These are phyloP conservation scores for Pyrenopolyporus hunteri DNA, from an alignment of 495 filamentous ascomycete genomes.

Conservation along the genomic window DNA sequence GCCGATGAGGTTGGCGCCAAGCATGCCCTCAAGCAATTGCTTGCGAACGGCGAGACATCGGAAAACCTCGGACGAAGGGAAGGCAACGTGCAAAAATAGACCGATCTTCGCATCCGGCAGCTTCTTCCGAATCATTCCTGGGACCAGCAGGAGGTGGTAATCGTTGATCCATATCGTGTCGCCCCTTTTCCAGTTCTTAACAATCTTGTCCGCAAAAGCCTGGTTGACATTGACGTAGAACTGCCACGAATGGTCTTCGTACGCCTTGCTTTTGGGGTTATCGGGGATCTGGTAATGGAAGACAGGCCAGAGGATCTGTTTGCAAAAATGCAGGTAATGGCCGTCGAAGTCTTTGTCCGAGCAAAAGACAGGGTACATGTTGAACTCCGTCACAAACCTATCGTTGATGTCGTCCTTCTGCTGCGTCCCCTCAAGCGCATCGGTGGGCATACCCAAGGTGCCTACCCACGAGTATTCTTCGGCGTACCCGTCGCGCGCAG, in stretches of 20 bases:
- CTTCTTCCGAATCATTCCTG: constrained; percentile 83
- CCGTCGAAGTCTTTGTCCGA: constrained; percentile 89
- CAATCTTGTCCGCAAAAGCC: constrained; percentile 85
- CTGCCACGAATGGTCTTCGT: constrained; percentile 93
- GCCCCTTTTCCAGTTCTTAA: constrained; percentile 87
- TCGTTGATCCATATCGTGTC: constrained; percentile 95
- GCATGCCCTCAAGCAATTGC: constrained; percentile 84
- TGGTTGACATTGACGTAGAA: constrained; percentile 91
- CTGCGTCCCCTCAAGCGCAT: constrained; percentile 69
- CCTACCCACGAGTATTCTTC: constrained; percentile 85
- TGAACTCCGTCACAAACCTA: constrained; percentile 75
- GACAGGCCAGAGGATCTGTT: constrained; percentile 86
- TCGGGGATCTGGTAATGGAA: constrained; percentile 97
- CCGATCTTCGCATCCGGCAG: constrained; percentile 91
- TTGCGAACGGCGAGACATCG: constrained; percentile 84
- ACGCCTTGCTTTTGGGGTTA: constrained; percentile 96
- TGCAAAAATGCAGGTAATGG: constrained; percentile 92
- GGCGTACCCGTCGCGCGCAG: constrained; percentile 65
- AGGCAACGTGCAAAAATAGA: constrained; percentile 93
- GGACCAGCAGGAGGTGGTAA: constrained; percentile 93
- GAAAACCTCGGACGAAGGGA: constrained; percentile 95
- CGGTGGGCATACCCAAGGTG: constrained; percentile 89
- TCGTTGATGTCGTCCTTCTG: constrained; percentile 81
- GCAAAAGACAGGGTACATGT: constrained; percentile 80
- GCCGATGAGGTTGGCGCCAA: constrained; percentile 86